phyloP scores from a whole-genome alignment of 2,329 filamentous ascomycete species.

The Polytolypa hystricis region DNA sequence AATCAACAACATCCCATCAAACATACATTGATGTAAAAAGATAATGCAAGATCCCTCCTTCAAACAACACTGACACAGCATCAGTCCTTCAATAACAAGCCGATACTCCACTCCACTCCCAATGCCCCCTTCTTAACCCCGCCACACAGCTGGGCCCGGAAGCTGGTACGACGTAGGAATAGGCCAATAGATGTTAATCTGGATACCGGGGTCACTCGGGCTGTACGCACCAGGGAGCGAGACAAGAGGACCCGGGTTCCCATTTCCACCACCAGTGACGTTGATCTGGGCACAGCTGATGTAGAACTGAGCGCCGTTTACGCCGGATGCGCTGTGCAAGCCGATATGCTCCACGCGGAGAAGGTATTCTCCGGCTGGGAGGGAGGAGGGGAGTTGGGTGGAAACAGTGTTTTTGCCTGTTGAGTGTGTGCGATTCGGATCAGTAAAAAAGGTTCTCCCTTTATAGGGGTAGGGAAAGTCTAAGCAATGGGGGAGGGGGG shows the following conservation, averaged over 20 bases:
- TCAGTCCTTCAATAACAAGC: too few species aligned
- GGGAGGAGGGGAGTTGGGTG: conserved; percentile 30
- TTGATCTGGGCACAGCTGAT: conserved; percentile 33
- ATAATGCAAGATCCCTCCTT: too few species aligned
- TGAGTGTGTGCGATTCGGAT: background rate
- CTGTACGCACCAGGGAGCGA: conserved; percentile 12
- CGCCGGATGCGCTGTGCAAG: conserved; percentile 21
- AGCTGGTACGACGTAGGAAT: background rate
- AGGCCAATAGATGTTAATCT: conserved; percentile 9
- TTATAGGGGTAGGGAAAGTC: background rate
- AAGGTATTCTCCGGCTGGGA: conserved; percentile 39
- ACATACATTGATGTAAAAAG: too few species aligned
- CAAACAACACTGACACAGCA: too few species aligned
- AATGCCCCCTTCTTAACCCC: background rate
- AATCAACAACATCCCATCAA: too few species aligned
- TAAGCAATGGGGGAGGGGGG: background rate
- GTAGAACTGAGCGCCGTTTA: conserved; percentile 32
- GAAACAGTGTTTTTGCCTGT: conserved; percentile 7
- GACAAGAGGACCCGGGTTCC: conserved; percentile 8
- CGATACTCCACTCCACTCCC: too few species aligned
- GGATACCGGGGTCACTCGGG: conserved; percentile 13
- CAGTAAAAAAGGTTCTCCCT: background rate
- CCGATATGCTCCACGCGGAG: conserved; percentile 36
- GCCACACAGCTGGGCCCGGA: background rate
- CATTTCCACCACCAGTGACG: conserved; percentile 35